Conservation (phyloP, 176 grass and related monocot genomes). For the Carex myosuroides region DNA sequence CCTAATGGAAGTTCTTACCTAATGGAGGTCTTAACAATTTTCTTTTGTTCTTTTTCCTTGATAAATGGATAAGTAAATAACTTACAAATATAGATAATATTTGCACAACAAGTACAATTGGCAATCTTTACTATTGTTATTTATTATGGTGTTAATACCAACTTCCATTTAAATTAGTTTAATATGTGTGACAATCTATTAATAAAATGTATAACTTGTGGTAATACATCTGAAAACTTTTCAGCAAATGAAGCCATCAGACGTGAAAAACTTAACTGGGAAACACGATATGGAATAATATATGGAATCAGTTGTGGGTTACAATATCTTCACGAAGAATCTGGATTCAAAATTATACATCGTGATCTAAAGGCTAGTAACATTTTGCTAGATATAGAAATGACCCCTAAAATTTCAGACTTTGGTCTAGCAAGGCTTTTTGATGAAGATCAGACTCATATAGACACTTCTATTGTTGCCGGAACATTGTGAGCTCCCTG, state of each 20-base stretch:
- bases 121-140: no score
- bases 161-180: no score
- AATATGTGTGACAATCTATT: no score
- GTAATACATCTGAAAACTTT: not conserved
- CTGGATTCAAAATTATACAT: constrained; percentile 21
- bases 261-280: not conserved
- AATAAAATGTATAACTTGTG: not conserved
- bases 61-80: no score
- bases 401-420: constrained; percentile 26
- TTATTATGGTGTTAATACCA: no score
- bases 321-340: constrained; percentile 29
- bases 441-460: constrained; percentile 17
- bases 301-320: constrained; percentile 26
- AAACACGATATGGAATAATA: constrained; percentile 16
- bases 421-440: constrained; percentile 28
- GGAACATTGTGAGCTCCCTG: not conserved
- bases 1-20: constrained; percentile 21
- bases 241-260: not conserved
- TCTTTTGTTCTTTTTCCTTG: not conserved
- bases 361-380: constrained; percentile 27
- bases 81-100: no score
- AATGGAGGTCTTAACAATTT: constrained; percentile 14
- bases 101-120: no score
- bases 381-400: constrained; percentile 10
- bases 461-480: not conserved